A percentile compares a stretch with the other conserved stretches of the same genome.
These are phyloP conservation scores for Apiospora phragmitis DNA, from an alignment of 2,329 filamentous ascomycete species.

Conservation along the genomic window DNA sequence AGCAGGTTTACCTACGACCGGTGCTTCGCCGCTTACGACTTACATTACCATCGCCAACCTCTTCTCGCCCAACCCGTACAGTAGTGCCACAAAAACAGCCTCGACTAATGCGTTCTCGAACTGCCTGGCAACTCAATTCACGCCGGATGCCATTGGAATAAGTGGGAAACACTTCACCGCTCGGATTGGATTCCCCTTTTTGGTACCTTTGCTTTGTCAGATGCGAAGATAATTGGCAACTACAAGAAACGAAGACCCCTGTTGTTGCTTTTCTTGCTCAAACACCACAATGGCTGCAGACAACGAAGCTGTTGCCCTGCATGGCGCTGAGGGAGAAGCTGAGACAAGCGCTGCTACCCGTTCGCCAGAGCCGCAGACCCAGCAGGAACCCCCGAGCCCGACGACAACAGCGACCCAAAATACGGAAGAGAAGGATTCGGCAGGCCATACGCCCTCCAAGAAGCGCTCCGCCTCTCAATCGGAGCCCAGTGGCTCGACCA, in stretches of 20 bases:
- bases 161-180: conserved; percentile 8
- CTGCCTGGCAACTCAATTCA: conserved; percentile 7
- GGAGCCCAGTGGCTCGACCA: conserved; percentile 39
- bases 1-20: conserved; percentile 4
- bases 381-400: conserved; percentile 2
- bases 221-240: conserved; percentile 12
- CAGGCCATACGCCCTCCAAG: conserved; percentile 18
- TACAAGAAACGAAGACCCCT: conserved; percentile 23
- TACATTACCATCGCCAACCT: conserved; percentile 14
- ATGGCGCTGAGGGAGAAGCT: not conserved
- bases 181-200: not conserved
- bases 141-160: conserved; percentile 8
- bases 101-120: conserved; percentile 16
- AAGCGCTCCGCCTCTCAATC: conserved; percentile 32
- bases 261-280: conserved; percentile 21
- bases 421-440: conserved; percentile 1
- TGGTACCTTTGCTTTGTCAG: conserved; percentile 12
- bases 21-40: conserved; percentile 22
- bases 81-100: conserved; percentile 13
- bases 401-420: not conserved
- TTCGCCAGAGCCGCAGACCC: not conserved
- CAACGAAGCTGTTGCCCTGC: not conserved
- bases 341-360: not conserved
- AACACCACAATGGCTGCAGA: conserved; percentile 5
- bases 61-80: not conserved